Base-by-base conservation (phyloP, 192 early-diverging fungal genomes). In the Pilaira anomala region DNA sequence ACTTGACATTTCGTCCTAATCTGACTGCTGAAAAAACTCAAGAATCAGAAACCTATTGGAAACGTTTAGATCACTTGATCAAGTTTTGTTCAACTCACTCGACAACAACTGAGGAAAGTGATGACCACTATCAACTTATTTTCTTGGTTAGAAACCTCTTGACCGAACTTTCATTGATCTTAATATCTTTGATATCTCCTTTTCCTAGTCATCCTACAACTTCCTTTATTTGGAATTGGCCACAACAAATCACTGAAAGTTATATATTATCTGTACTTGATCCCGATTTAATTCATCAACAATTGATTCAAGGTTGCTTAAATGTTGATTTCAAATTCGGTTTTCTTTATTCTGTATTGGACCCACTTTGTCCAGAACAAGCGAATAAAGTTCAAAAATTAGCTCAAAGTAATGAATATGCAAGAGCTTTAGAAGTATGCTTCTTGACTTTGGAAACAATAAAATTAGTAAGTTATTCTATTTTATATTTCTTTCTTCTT, bases 1-100 rank as follows among this genome's bases (percentile, higher is more conserved):
- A 94, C 63, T 79, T 96, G 22, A 86, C 92, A 68, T 96, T 96
- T 78, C 84, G 92, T 18, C 93, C 91, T 21, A 93, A 91, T 74
- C 76, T 83, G 24, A 84, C 87, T 51, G 87, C 89, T 24, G 84
- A 72, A 30, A 91, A 91, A 64, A 68, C 77, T 51, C 67, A 76
- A 19, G 80, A 86, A 16, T 76, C 83, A 0, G 74, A 81, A 46
- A 63, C 74, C 39, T 96, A 90, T 74, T 96, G 93, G 93, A 59
- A 73, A 0, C 80, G 77, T 9, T 75, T 94, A 5, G 87, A 84
- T 19, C 26, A 73, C n/a, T 81, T 85, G 36, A 64, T 93, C 49
- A 62, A 59, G 2, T 45, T 63, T 2, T 39, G 33, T 6, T 36
- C 33, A 36, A 36, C n/a, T n/a, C n/a, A n/a, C n/a, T n/a, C n/a